Evolutionary conservation across 805 yeast genomes (phyloP), one percentile per base, ranked within the genome.

Genomic region (Metschnikowia orientalis): DNA sequence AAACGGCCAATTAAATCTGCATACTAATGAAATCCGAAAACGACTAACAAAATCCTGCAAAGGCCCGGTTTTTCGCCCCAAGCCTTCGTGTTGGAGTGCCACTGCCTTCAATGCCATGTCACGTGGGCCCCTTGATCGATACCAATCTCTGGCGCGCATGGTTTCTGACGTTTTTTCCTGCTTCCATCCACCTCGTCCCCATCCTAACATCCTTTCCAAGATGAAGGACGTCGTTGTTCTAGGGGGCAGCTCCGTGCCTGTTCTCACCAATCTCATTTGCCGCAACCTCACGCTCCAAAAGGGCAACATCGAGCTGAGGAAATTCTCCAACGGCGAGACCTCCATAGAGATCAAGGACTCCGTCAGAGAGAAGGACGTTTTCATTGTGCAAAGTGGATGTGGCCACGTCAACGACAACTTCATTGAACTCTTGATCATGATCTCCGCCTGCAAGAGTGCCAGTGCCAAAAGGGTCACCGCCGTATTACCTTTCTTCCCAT

Each of bases 361-460:
- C 8, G 97, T 92, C 15, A 73, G 99, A 53, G 97, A 89, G 45
- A 92, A 92, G 59, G 97, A 92, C 56, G 97, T 92, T 5, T 92
- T 82, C 52, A 88, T 88, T 26, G 71, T 89, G 30, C 96, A 88
- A 58, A 72, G 80, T 23, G 95, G 95, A 6, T 80, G 89, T 47
- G 95, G 95, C 7, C 77, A 81, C 49, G 95, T 87, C 26, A 89
- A 88, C 54, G 95, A 88, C 57, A 79, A 76, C 48, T 81, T 88
- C 46, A 74, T 89, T 57, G 95, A 88, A 59, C 63, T 89, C 30
- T 60, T 88, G 47, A 81, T 88, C 45, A 75, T 85, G 70, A 77
- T 88, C 18, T 79, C 89, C n/a, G 96, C 96, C 2, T 86, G 95
- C 60, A 89, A 89, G 50, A 80, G 86, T 29, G 94, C 97, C 2